A percentile compares a stretch with the other conserved stretches of the same genome.
phyloP scores from a whole-genome alignment of 2,329 filamentous ascomycete species.

The Cordyceps cateniannulata region DNA sequence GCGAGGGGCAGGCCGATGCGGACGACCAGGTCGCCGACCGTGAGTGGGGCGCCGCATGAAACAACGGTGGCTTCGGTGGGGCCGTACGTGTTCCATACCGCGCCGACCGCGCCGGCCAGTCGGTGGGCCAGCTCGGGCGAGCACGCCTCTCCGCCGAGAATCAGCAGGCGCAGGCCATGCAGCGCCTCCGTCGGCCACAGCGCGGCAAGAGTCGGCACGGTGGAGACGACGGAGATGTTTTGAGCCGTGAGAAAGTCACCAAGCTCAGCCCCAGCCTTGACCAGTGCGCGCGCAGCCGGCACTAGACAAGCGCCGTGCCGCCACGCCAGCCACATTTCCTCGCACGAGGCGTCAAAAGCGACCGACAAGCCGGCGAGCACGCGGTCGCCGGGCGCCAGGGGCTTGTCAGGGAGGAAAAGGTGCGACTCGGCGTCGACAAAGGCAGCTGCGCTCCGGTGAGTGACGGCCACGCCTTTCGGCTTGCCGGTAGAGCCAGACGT shows the following conservation, averaged over 20 bases:
- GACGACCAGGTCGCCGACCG: conserved; percentile 14
- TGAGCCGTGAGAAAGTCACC: conserved; percentile 17
- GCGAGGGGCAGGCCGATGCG: conserved; percentile 18
- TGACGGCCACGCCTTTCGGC: conserved; percentile 21
- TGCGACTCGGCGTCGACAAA: conserved; percentile 20
- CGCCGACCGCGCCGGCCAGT: conserved; percentile 16
- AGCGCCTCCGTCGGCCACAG: conserved; percentile 19
- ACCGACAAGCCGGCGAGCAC: conserved; percentile 19
- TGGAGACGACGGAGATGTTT: conserved; percentile 19
- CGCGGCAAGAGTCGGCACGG: conserved; percentile 19
- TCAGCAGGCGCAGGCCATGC: conserved; percentile 17
- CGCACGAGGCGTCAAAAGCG: conserved; percentile 19
- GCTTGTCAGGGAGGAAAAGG: conserved; percentile 16
- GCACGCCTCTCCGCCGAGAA: conserved; percentile 21
- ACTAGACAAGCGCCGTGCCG: conserved; percentile 19
- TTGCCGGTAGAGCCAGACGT: conserved; percentile 16
- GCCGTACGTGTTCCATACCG: conserved; percentile 21
- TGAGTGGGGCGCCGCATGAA: conserved; percentile 17
- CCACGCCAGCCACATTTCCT: conserved; percentile 21
- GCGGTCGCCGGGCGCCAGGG: conserved; percentile 18
- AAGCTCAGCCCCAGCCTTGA: conserved; percentile 19
- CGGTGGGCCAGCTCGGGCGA: conserved; percentile 16
- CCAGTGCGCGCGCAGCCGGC: conserved; percentile 17
- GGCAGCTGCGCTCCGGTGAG: conserved; percentile 19
- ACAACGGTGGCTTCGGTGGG: conserved; percentile 21